Evolutionary conservation across 352 stramenopile genomes (phyloP), one percentile per base, ranked within the genome.

Genomic region (Globisporangium yorkense): DNA sequence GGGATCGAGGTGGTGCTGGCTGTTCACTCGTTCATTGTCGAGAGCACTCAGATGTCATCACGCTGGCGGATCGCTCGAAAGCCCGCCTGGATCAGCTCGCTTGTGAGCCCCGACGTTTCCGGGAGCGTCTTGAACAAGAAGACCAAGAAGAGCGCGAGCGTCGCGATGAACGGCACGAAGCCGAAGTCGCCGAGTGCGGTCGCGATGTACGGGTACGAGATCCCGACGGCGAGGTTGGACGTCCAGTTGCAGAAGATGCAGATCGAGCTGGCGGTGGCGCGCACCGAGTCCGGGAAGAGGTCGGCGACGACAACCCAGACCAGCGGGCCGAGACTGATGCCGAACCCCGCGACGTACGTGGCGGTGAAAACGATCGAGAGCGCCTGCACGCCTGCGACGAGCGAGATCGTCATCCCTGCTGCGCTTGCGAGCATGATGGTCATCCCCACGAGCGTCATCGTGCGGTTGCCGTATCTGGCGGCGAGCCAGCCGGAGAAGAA

Each of bases 291-390:
- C n/a, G 84, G 78, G 44, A 85, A 88, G 51, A 84, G 66, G 52
- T 84, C 75, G 1, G 74, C 70, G 3, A 66, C 68, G 45, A 89
- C 71, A 45, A 77, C 74, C 67, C 76, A 91, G 21, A 86, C 65
- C 33, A 89, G 66, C 37, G 84, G 84, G 4, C 78, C 80, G 33
- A 91, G 65, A 45, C 80, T 85, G 56, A 84, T 71, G 56, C 75
- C 81, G 46, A 86, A 87, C 6, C 72, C 77, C 27, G 72, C 79
- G 37, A 92, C 72, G 44, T 83, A 84, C 18, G 70, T 68, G 12
- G 73, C 57, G 56, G 78, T 87, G 59, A 87, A 87, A 43, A 85
- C 55, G 60, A 83, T 77, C 0, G 75, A 68, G 39, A 86, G 39
- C 52, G 47, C 58, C 18, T 63, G 52, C 4, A 64, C 27, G 15